Percentiles rank a stretch among this genome's conserved stretches.
These are phyloP conservation scores for Diaporthe capsici DNA, from an alignment of 2,329 filamentous ascomycete genomes.

Conservation along the genomic window DNA sequence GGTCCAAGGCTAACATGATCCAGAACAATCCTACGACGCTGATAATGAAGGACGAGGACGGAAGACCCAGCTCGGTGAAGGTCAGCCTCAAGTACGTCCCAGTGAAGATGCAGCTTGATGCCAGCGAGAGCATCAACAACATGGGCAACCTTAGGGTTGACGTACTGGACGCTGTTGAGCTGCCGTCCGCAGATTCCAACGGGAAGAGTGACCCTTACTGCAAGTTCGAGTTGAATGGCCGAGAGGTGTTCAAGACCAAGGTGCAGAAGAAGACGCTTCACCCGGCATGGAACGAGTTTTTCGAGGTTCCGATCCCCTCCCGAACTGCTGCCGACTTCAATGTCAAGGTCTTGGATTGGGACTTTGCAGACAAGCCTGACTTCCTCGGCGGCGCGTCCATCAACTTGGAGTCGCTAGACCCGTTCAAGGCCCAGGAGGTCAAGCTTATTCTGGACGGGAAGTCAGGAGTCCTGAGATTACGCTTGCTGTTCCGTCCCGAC, in stretches of 20 bases:
- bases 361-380: constrained; percentile 96
- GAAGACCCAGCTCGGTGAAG: constrained; percentile 82
- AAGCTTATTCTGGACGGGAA: constrained; percentile 87
- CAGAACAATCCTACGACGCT: constrained; percentile 92
- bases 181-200: constrained; percentile 96
- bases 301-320: constrained; percentile 86
- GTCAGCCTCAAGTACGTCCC: constrained; percentile 96
- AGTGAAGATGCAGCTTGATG: constrained; percentile 92
- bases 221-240: constrained; percentile 91
- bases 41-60: constrained; percentile 83
- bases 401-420: constrained; percentile 84
- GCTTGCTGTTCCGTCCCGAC: constrained; percentile 91
- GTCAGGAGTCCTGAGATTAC: constrained; percentile 85
- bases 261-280: constrained; percentile 96
- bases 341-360: constrained; percentile 92
- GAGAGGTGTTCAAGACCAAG: constrained; percentile 95
- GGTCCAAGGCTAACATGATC: constrained; percentile 42
- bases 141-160: constrained; percentile 97
- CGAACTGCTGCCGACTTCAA: constrained; percentile 87
- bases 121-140: constrained; percentile 98
- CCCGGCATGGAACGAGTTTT: constrained; percentile 96
- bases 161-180: constrained; percentile 84
- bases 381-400: constrained; percentile 85
- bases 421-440: constrained; percentile 85
- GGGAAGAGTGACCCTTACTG: constrained; percentile 98